These are phyloP conservation scores for Saccharomycopsis sp. DNA, from an alignment of 805 yeast species.

Conservation along the genomic window DNA sequence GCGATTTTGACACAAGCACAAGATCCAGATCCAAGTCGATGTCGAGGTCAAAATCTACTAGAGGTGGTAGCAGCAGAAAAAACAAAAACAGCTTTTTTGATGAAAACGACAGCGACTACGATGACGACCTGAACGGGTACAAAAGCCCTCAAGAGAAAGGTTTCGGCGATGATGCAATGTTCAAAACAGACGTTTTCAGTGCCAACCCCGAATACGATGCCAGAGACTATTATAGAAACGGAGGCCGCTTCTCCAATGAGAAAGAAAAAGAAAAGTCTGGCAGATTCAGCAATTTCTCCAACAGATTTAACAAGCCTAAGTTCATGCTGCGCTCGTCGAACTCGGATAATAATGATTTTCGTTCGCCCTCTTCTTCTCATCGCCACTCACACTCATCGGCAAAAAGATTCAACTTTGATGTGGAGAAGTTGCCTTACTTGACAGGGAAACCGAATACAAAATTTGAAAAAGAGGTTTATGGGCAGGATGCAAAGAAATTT, in stretches of 20 bases:
- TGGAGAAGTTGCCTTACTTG: conserved; percentile 31
- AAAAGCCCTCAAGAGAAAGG: neutral
- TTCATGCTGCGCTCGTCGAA: neutral
- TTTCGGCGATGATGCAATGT: conserved; percentile 14
- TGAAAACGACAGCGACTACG: conserved; percentile 5
- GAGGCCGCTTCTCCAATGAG: conserved; percentile 5
- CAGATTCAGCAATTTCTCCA: no score
- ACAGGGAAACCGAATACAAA: conserved; percentile 45
- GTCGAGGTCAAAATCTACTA: no score
- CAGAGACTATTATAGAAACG: conserved; percentile 10
- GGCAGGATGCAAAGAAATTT: conserved; percentile 38
- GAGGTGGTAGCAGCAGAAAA: conserved; percentile 4
- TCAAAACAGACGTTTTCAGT: conserved; percentile 3
- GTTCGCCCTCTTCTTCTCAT: no score
- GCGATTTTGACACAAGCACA: neutral
- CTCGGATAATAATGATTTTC: no score
- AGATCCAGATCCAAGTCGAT: neutral
- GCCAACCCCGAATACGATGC: conserved; percentile 10
- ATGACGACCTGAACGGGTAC: neutral
- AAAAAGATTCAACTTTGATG: conserved; percentile 20
- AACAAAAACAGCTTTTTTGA: conserved; percentile 13
- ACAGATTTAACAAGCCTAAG: conserved; percentile 3
- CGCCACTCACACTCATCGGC: no score
- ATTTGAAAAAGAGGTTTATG: conserved; percentile 44
- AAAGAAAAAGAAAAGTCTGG: conserved; percentile 9